Conservation (phyloP, 495 filamentous ascomycete genomes). For the Niebla homalea region DNA sequence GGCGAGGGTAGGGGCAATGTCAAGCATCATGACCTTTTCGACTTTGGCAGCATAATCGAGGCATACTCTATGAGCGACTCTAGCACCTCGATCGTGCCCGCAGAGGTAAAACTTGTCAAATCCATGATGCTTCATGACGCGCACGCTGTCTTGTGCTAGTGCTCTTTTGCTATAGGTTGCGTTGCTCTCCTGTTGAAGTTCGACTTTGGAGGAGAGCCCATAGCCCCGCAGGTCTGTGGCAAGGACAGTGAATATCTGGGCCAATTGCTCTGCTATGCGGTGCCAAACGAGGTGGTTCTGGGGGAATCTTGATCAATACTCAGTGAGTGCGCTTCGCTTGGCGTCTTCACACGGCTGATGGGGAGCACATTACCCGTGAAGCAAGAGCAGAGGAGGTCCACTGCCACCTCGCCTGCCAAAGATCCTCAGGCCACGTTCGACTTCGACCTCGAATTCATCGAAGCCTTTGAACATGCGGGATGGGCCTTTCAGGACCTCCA, state of each 20-base stretch:
- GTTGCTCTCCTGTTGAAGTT: background rate
- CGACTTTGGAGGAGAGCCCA: constrained; percentile 27
- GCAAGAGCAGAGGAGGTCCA: constrained; percentile 23
- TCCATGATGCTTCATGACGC: constrained; percentile 21
- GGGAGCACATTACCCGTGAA: constrained; percentile 19
- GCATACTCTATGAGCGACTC: constrained; percentile 28
- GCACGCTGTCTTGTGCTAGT: constrained; percentile 25
- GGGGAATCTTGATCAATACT: background rate
- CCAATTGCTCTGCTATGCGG: constrained; percentile 17
- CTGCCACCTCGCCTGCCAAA: constrained; percentile 16
- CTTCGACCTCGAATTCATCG: background rate
- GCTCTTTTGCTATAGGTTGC: constrained; percentile 21
- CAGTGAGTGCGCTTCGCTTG: background rate
- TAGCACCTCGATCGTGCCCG: constrained; percentile 28
- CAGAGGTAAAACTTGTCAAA: constrained; percentile 20
- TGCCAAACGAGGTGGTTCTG: constrained; percentile 29
- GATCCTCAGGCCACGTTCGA: constrained; percentile 19
- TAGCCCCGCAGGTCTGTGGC: constrained; percentile 29
- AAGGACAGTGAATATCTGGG: constrained; percentile 21
- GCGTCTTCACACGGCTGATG: background rate
- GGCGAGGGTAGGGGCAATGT: constrained; percentile 27
- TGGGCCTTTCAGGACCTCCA: no score
- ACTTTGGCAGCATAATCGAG: constrained; percentile 23
- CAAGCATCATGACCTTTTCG: constrained; percentile 23
- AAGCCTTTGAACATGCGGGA: background rate